phyloP scores from a whole-genome alignment of 169 alveolate genomes.

The Fabrea salina region DNA sequence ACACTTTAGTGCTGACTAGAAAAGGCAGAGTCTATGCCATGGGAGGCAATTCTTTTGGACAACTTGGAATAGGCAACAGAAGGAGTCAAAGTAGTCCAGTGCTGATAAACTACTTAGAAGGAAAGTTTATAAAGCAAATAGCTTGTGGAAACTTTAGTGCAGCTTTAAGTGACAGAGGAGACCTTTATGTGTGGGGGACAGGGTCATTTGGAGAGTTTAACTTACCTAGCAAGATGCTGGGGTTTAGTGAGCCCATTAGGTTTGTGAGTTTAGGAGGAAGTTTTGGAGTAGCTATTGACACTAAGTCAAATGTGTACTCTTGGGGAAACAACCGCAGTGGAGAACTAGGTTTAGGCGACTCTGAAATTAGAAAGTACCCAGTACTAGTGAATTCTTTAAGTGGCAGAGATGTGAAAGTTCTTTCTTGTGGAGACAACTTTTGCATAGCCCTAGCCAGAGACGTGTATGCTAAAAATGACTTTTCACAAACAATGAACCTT shows the following conservation, averaged over 20 bases:
- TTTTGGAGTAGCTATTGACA: slow-evolving; percentile 30
- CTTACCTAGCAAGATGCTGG: not conserved
- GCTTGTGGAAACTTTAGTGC: slow-evolving; percentile 39
- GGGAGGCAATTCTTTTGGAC: slow-evolving; percentile 50
- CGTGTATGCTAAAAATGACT: no score
- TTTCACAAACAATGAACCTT: no score
- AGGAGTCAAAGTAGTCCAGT: not conserved
- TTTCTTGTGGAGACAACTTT: slow-evolving; percentile 7
- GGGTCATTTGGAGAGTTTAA: slow-evolving; percentile 26
- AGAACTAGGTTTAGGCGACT: slow-evolving; percentile 43
- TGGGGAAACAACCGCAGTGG: slow-evolving; percentile 51
- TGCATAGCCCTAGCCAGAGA: not conserved
- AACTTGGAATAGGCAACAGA: slow-evolving; percentile 36
- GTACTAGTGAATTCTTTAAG: not conserved
- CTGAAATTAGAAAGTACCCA: slow-evolving; percentile 28
- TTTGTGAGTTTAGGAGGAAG: slow-evolving; percentile 30
- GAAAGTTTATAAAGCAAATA: slow-evolving; percentile 30
- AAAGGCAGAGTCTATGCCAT: slow-evolving; percentile 39
- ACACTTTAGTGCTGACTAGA: slow-evolving; percentile 33
- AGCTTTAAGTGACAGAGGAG: not conserved
- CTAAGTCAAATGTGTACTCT: slow-evolving; percentile 28
- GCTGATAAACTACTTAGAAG: slow-evolving; percentile 3
- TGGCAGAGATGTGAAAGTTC: not conserved
- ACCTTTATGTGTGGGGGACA: slow-evolving; percentile 39
- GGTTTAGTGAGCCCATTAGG: not conserved